A percentile compares a stretch with the other conserved stretches of the same genome.
Evolutionary conservation across 2,329 filamentous ascomycete species (phyloP).

Genomic region (Arthrobotrys sphaeroides): DNA sequence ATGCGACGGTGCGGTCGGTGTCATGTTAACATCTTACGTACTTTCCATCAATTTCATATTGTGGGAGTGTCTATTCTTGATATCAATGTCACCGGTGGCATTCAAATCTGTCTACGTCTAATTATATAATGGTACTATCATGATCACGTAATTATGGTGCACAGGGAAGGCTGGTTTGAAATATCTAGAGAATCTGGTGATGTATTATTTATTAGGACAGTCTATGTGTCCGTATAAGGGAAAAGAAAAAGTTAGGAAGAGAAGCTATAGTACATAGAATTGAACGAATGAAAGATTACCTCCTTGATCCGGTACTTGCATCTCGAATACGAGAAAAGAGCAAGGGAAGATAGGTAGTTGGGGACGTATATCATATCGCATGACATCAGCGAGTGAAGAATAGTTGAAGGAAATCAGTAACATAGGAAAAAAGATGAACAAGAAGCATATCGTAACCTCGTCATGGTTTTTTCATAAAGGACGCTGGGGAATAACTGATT

Average conservation of each 20-base stretch:
- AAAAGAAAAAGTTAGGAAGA: background rate
- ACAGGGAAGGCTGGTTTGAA: too few relatives aligned
- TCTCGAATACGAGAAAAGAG: conserved; percentile 8
- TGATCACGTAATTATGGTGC: background rate
- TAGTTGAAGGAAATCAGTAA: conserved; percentile 3
- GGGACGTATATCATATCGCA: background rate
- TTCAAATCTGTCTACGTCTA: too few relatives aligned
- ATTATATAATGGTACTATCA: too few relatives aligned
- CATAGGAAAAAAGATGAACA: background rate
- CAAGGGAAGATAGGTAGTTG: conserved; percentile 11
- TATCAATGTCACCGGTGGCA: background rate
- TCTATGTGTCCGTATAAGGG: background rate
- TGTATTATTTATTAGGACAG: conserved; percentile 8
- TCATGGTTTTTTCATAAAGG: background rate
- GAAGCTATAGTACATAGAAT: conserved; percentile 30
- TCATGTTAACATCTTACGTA: background rate
- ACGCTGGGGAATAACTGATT: background rate
- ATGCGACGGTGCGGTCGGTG: background rate
- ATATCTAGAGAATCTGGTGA: background rate
- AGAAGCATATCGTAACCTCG: conserved; percentile 4
- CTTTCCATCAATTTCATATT: background rate
- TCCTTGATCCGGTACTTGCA: background rate
- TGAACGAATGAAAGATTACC: conserved; percentile 28
- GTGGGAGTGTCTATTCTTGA: background rate
- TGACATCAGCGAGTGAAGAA: conserved; percentile 39